Percentiles rank a stretch among this genome's conserved stretches.
Evolutionary conservation across 2,329 filamentous ascomycete species (phyloP).

Genomic region (Botrytis byssoidea): DNA sequence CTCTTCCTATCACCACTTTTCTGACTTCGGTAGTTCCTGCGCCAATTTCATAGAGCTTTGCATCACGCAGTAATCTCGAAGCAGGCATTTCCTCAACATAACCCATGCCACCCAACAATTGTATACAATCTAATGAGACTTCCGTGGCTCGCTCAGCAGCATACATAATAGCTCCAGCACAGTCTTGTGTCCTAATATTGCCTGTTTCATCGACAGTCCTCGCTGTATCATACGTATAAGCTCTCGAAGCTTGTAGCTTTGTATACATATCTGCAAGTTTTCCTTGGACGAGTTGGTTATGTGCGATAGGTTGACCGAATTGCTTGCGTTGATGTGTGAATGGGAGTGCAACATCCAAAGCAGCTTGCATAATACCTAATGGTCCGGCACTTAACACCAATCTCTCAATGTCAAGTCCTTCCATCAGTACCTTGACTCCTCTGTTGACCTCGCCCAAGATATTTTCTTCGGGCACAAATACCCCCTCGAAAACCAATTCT

Average conservation of each 20-base stretch:
- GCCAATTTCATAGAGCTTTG: conserved; percentile 90
- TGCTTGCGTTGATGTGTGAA: conserved; percentile 88
- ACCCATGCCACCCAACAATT: conserved; percentile 91
- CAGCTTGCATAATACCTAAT: conserved; percentile 90
- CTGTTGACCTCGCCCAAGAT: conserved; percentile 76
- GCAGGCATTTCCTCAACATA: conserved; percentile 95
- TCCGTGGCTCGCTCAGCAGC: conserved; percentile 89
- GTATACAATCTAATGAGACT: conserved; percentile 81
- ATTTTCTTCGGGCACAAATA: conserved; percentile 83
- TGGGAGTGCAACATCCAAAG: conserved; percentile 80
- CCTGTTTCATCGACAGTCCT: conserved; percentile 74
- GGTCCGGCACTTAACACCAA: conserved; percentile 89
- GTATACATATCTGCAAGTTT: conserved; percentile 98
- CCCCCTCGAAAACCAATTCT: conserved; percentile 84
- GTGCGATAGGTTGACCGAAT: conserved; percentile 81
- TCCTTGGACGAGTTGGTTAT: conserved; percentile 91
- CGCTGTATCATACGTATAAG: conserved; percentile 86
- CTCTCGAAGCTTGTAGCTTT: conserved; percentile 77
- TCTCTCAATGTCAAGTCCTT: conserved; percentile 90
- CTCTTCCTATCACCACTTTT: conserved; percentile 81
- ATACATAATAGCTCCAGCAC: conserved; percentile 90
- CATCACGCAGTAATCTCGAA: conserved; percentile 74
- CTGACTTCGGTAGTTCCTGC: conserved; percentile 93
- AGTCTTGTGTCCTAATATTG: conserved; percentile 80
- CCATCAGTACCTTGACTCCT: conserved; percentile 91